Percentiles rank a stretch among this genome's conserved stretches.
Evolutionary conservation across 1,139 yeast species (phyloP).

Genomic region (Yamadazyma atmosphaerica): DNA sequence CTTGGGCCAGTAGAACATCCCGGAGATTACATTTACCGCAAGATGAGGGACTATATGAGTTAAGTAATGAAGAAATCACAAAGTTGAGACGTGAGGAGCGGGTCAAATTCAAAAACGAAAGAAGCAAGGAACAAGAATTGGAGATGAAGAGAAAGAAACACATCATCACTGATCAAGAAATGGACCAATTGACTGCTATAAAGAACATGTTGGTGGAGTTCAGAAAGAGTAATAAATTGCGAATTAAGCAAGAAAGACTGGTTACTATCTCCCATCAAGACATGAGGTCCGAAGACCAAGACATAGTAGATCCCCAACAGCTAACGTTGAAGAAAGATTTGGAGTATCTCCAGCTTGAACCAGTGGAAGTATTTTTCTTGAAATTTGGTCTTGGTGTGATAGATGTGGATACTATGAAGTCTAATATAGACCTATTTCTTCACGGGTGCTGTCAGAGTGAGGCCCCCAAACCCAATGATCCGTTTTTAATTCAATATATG

Average conservation of each 20-base stretch:
- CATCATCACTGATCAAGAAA: slow-evolving; percentile 24
- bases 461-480: slow-evolving; percentile 27
- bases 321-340: slow-evolving; percentile 29
- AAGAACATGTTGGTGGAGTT: slow-evolving; percentile 25
- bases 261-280: slow-evolving; percentile 13
- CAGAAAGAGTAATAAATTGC: slow-evolving; percentile 17
- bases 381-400: slow-evolving; percentile 49
- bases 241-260: slow-evolving; percentile 15
- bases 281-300: slow-evolving; percentile 36
- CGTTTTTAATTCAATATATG: slow-evolving; percentile 57
- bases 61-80: slow-evolving; percentile 75
- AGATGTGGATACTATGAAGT: slow-evolving; percentile 16
- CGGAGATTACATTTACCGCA: slow-evolving; percentile 44
- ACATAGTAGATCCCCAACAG: slow-evolving; percentile 35
- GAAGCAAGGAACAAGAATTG: slow-evolving; percentile 37
- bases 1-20: slow-evolving; percentile 71
- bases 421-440: slow-evolving; percentile 27
- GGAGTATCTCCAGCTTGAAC: slow-evolving; percentile 74
- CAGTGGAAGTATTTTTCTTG: slow-evolving; percentile 74
- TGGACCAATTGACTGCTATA: slow-evolving; percentile 26
- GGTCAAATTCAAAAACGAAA: slow-evolving; percentile 63
- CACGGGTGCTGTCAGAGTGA: slow-evolving; percentile 18
- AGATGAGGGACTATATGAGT: slow-evolving; percentile 31
- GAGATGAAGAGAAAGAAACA: slow-evolving; percentile 31
- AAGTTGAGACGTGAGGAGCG: slow-evolving; percentile 71